Conservation (phyloP, 2,329 filamentous ascomycete genomes). For the Stagonosporopsis rhizophila region DNA sequence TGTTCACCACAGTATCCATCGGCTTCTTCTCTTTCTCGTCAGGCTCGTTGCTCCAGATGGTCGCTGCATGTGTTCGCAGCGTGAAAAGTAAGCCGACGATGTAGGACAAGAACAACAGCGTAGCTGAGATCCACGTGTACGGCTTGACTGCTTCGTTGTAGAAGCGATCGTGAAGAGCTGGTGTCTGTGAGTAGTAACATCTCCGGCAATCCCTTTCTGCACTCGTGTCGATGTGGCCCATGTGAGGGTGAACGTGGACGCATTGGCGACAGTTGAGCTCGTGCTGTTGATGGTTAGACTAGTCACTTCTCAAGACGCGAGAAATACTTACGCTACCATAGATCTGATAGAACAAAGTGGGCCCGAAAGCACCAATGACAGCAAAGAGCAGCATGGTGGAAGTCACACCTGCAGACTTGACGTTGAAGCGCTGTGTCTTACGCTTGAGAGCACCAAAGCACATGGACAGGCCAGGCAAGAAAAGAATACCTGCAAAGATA, state of each 20-base stretch:
- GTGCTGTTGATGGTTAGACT: slow-evolving; percentile 64
- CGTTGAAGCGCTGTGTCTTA: slow-evolving; percentile 98
- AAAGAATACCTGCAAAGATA: slow-evolving; percentile 95
- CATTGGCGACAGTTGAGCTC: slow-evolving; percentile 83
- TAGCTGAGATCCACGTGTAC: slow-evolving; percentile 88
- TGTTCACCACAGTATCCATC: slow-evolving; percentile 47
- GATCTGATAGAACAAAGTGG: slow-evolving; percentile 97
- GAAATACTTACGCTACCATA: slow-evolving; percentile 74
- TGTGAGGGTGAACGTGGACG: slow-evolving; percentile 50
- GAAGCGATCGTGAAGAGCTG: slow-evolving; percentile 84
- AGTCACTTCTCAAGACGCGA: not conserved
- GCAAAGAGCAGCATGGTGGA: slow-evolving; percentile 98
- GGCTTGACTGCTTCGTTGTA: slow-evolving; percentile 90
- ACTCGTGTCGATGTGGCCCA: slow-evolving; percentile 55
- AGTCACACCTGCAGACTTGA: slow-evolving; percentile 92
- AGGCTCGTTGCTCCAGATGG: slow-evolving; percentile 89
- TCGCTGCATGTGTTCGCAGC: slow-evolving; percentile 89
- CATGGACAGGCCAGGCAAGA: slow-evolving; percentile 95
- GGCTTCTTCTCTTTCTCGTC: slow-evolving; percentile 57
- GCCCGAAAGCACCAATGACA: slow-evolving; percentile 92
- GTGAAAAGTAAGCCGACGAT: slow-evolving; percentile 95
- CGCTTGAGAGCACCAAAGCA: slow-evolving; percentile 97
- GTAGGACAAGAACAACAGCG: slow-evolving; percentile 89
- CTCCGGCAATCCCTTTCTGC: slow-evolving; percentile 77
- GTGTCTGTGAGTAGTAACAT: slow-evolving; percentile 91